Evolutionary conservation across 306 rosid species (phyloP).

Genomic region (Mimosa bimucronata): DNA sequence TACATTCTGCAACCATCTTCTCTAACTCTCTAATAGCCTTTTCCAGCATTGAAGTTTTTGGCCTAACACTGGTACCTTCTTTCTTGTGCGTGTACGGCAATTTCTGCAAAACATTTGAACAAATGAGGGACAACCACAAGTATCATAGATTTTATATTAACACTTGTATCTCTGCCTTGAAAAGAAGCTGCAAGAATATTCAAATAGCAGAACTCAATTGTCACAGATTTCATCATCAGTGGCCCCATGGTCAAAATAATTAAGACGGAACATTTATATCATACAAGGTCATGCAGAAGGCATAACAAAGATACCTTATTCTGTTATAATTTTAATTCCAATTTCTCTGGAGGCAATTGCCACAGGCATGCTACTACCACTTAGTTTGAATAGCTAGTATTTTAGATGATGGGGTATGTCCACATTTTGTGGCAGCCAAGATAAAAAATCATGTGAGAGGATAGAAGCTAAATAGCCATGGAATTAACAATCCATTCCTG

Average conservation of each 20-base stretch:
- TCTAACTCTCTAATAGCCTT: slow-evolving; percentile 90
- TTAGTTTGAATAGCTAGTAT: slow-evolving; percentile 12
- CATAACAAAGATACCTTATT: slow-evolving; percentile 18
- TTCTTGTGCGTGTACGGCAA: slow-evolving; percentile 59
- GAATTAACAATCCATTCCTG: slow-evolving; percentile 18
- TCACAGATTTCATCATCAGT: slow-evolving; percentile 32
- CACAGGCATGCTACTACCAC: slow-evolving; percentile 6
- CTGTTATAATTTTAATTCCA: slow-evolving; percentile 11
- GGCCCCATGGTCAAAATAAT: slow-evolving; percentile 29
- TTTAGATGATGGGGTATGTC: slow-evolving; percentile 13
- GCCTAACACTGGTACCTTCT: slow-evolving; percentile 82
- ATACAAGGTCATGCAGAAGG: slow-evolving; percentile 1
- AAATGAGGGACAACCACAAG: slow-evolving; percentile 29
- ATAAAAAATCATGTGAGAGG: slow-evolving; percentile 1
- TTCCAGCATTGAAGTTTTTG: slow-evolving; percentile 87
- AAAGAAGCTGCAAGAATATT: slow-evolving; percentile 16
- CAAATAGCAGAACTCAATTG: slow-evolving; percentile 22
- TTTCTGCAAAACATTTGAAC: slow-evolving; percentile 65
- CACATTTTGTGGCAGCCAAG: slow-evolving; percentile 24
- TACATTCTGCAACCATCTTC: slow-evolving; percentile 97
- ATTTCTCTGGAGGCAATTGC: slow-evolving; percentile 22
- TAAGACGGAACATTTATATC: slow-evolving; percentile 8
- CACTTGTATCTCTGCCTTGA: slow-evolving; percentile 7
- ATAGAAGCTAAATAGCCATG: slow-evolving; percentile 11
- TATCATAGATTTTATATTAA: slow-evolving; percentile 25